Percentiles rank a stretch among this genome's conserved stretches.
phyloP scores from a whole-genome alignment of 108 stramenopile genomes.

The Nannochloropsis oceanica region DNA sequence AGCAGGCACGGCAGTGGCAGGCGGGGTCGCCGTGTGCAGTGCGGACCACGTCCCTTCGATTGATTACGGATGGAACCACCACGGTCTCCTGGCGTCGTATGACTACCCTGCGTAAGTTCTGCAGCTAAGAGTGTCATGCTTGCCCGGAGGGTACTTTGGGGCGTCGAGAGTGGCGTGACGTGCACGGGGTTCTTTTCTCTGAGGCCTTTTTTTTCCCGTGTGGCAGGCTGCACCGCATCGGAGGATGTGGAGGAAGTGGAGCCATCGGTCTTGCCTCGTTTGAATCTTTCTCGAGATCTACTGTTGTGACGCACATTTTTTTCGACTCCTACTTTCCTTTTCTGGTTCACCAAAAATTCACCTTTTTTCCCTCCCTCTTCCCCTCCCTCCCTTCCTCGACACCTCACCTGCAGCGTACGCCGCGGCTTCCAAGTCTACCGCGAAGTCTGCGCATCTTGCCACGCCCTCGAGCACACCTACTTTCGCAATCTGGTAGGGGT shows the following conservation, averaged over 20 bases:
- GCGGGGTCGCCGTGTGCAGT: neutral
- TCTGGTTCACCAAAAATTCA: neutral
- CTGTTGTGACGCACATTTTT: too few relatives aligned
- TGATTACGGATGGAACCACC: constrained; percentile 34
- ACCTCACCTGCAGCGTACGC: constrained; percentile 48
- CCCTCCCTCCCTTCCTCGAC: too few relatives aligned
- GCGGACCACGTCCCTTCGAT: constrained; percentile 33
- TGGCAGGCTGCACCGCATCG: too few relatives aligned
- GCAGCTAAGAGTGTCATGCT: neutral
- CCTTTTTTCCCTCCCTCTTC: neutral
- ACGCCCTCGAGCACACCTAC: constrained; percentile 70
- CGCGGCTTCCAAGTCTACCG: constrained; percentile 99
- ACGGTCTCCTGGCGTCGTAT: constrained; percentile 32
- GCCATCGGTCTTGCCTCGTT: too few relatives aligned
- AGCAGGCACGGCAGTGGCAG: neutral
- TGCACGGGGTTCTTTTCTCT: too few relatives aligned
- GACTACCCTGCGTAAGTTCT: constrained; percentile 37
- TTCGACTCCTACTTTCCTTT: too few relatives aligned
- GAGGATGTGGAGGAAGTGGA: too few relatives aligned
- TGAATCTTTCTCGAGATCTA: too few relatives aligned
- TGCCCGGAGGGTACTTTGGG: too few relatives aligned
- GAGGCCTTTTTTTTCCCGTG: too few relatives aligned
- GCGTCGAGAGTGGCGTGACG: too few relatives aligned
- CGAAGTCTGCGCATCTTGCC: constrained; percentile 92
- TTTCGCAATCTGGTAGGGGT: constrained; percentile 96